phyloP scores from a whole-genome alignment of 2,329 filamentous ascomycete genomes.

The Colletotrichum paranaense region DNA sequence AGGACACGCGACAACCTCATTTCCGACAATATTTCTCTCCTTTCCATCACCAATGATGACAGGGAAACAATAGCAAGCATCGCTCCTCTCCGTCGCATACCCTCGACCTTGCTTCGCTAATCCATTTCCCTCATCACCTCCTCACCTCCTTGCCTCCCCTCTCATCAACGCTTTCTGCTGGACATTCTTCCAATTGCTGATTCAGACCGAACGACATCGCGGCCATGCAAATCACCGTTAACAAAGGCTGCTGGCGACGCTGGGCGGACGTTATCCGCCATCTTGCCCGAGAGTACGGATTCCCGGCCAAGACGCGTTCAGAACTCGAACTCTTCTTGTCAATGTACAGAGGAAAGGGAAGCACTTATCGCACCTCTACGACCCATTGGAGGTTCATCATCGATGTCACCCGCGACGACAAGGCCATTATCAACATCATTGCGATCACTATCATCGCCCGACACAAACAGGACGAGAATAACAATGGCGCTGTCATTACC shows the following conservation, averaged over 20 bases:
- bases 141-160: too few relatives aligned
- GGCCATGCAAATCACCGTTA: neutral
- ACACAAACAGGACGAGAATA: neutral
- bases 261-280: neutral
- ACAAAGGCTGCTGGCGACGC: neutral
- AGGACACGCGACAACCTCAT: too few relatives aligned
- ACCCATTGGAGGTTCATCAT: conserved; percentile 13
- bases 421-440: conserved; percentile 14
- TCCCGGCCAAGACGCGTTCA: neutral
- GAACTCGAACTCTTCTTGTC: neutral
- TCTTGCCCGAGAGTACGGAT: neutral
- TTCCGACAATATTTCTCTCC: neutral
- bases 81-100: too few relatives aligned
- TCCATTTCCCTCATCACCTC: too few relatives aligned
- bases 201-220: neutral
- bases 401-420: neutral
- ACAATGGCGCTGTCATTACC: conserved; percentile 12
- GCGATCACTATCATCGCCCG: conserved; percentile 13
- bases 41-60: neutral
- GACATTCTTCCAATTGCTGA: too few relatives aligned
- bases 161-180: too few relatives aligned
- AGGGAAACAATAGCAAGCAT: too few relatives aligned
- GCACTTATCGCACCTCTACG: neutral
- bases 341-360: conserved; percentile 11
- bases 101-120: too few relatives aligned